A percentile compares a stretch with the other conserved stretches of the same genome.
These are phyloP conservation scores for Hypoxylon sp. DNA, from an alignment of 2,329 filamentous ascomycete species.

Conservation along the genomic window DNA sequence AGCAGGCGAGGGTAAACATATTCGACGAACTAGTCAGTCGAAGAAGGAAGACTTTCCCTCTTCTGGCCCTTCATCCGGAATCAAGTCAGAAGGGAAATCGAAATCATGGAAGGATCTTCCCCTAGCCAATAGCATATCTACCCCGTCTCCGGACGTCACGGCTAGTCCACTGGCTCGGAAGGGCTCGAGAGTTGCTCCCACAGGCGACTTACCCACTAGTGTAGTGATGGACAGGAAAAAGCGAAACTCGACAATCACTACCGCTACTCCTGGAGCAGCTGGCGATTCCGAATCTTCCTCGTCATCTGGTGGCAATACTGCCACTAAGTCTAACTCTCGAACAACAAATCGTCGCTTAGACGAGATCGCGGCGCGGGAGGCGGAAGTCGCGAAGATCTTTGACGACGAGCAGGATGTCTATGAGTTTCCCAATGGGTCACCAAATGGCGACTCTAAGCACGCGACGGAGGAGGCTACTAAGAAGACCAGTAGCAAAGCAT, in stretches of 20 bases:
- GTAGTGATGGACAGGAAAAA: conserved; percentile 60
- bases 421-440: conserved; percentile 67
- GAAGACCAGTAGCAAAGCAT: conserved; percentile 51
- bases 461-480: conserved; percentile 19
- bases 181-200: conserved; percentile 47
- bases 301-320: conserved; percentile 1
- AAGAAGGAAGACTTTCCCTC: conserved; percentile 50
- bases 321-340: conserved; percentile 39
- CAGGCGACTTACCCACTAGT: conserved; percentile 53
- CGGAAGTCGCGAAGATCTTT: conserved; percentile 51
- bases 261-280: conserved; percentile 27
- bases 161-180: conserved; percentile 63
- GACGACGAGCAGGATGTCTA: conserved; percentile 63
- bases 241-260: conserved; percentile 55
- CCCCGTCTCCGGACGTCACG: conserved; percentile 47
- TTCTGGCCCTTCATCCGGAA: conserved; percentile 50
- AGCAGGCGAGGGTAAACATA: conserved; percentile 71
- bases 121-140: conserved; percentile 26
- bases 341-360: conserved; percentile 49
- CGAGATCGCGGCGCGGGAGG: conserved; percentile 51
- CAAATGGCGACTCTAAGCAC: conserved; percentile 50
- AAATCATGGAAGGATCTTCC: conserved; percentile 54
- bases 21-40: conserved; percentile 60
- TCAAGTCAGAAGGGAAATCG: conserved; percentile 57
- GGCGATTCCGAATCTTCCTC: conserved; percentile 34